Conservation (phyloP, 2,329 filamentous ascomycete species). For the Cladophialophora carrionii region DNA sequence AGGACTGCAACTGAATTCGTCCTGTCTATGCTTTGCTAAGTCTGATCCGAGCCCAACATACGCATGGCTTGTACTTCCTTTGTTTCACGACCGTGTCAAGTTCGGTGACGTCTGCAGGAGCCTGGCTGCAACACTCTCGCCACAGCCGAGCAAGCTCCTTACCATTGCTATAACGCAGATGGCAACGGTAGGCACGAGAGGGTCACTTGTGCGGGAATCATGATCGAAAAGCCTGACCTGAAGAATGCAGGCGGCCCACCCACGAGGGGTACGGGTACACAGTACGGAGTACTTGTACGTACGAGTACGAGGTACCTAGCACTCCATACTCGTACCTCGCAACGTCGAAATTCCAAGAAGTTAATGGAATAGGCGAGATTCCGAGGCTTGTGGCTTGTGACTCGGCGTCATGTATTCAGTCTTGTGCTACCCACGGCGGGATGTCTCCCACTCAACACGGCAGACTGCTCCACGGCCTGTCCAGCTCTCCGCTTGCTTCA, state of each 20-base stretch:
- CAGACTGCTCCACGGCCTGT: not conserved
- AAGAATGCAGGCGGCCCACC: not conserved
- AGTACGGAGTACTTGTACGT: no score
- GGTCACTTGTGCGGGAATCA: not conserved
- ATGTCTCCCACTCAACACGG: not conserved
- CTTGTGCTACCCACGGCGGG: constrained; percentile 5
- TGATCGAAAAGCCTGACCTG: not conserved
- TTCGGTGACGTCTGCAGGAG: constrained; percentile 9
- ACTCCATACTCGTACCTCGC: no score
- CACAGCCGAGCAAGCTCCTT: not conserved
- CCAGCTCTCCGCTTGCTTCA: not conserved
- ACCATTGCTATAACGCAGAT: not conserved
- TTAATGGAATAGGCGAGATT: constrained; percentile 4
- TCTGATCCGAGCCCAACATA: not conserved
- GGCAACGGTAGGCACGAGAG: not conserved
- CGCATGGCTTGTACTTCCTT: not conserved
- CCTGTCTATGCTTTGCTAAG: not conserved
- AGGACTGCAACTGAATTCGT: not conserved
- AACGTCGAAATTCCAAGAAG: not conserved
- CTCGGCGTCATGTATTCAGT: constrained; percentile 1
- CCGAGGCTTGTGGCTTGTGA: constrained; percentile 3
- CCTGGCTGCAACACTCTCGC: not conserved
- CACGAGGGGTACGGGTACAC: no score
- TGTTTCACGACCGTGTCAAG: constrained; percentile 3
- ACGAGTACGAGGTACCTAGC: no score